Evolutionary conservation across 805 yeast genomes (phyloP), one percentile per base, ranked within the genome.

Genomic region (Torulaspora delbrueckii): DNA sequence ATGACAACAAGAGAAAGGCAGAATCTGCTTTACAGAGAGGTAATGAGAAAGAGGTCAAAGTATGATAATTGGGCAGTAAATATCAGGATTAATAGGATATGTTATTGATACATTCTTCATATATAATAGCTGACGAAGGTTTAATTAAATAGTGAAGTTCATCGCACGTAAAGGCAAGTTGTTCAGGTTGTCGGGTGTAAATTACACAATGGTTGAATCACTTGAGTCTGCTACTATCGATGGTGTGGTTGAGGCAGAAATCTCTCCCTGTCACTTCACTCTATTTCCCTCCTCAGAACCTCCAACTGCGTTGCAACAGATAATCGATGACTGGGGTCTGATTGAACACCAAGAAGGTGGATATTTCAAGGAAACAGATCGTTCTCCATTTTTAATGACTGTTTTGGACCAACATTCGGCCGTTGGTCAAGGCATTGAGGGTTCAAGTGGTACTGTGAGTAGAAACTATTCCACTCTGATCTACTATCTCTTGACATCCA

Each of bases 311-410:
- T 57, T 72, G 14, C 50, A 55, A 19, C 51, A 58, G n/a, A 50
- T 75, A 14, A 72, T 74, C 36, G 49, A 63, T 8, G 59, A 66
- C 8, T 61, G 72, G 39, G 51, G 62, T 4, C 56, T 77, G 16
- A 55, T 64, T 6, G 68, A 69, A 16, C 82, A 78, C 57, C 72
- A 67, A 43, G 82, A 78, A 58, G 82, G 82, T 40, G 83, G 82
- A 0, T 78, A 72, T 54, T 78, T 72, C 56, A 75, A 67, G 40
- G 81, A 78, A 51, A 78, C 83, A 0, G 81, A 77, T 52, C 68
- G 80, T 46, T 71, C 79, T 7, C 74, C 75, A 2, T 71, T 69
- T 40, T 40, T 50, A 2, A 66, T 75, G 70, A 65, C 62, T 12
- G 66, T 66, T 36, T 73, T 76, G 22, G 24, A 33, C 40, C 28